A percentile compares a stretch with the other conserved stretches of the same genome.
These are phyloP conservation scores for Larix kaempferi DNA, from an alignment of 75 land plant species.

Conservation along the genomic window DNA sequence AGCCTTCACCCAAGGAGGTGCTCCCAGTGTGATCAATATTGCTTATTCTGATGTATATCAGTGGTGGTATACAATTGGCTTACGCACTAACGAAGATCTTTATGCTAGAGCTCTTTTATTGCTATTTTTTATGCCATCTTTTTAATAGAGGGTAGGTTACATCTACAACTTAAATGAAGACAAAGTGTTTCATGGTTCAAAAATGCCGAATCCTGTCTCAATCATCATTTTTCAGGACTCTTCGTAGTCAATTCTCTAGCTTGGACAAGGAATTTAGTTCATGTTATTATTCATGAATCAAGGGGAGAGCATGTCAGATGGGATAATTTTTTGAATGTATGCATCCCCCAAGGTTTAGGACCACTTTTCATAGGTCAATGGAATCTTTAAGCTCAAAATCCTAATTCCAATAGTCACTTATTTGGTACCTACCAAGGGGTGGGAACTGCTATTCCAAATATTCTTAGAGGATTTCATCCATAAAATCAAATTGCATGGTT, in stretches of 20 bases:
- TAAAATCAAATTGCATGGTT: not conserved
- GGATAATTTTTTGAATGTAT: not conserved
- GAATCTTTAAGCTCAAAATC: no score
- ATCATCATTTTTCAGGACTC: slow-evolving; percentile 3
- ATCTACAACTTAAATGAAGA: slow-evolving; percentile 7
- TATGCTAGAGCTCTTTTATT: slow-evolving; percentile 5
- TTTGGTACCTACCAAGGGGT: no score
- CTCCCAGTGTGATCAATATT: not conserved
- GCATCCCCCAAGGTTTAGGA: not conserved
- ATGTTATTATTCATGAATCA: not conserved
- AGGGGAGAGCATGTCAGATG: not conserved
- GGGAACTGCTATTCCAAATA: no score
- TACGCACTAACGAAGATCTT: slow-evolving; percentile 11
- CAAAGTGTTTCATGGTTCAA: not conserved
- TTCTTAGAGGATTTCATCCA: no score
- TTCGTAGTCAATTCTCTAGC: not conserved
- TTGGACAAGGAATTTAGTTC: slow-evolving; percentile 6
- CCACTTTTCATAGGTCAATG: no score
- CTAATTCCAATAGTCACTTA: no score
- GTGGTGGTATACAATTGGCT: not conserved
- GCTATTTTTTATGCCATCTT: not conserved
- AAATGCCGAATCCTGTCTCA: not conserved
- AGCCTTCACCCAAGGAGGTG: not conserved
- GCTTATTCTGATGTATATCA: not conserved
- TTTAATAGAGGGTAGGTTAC: not conserved